Base-by-base conservation (phyloP, 1,284 basidiomycete genomes). In the Fistulina hepatica region DNA sequence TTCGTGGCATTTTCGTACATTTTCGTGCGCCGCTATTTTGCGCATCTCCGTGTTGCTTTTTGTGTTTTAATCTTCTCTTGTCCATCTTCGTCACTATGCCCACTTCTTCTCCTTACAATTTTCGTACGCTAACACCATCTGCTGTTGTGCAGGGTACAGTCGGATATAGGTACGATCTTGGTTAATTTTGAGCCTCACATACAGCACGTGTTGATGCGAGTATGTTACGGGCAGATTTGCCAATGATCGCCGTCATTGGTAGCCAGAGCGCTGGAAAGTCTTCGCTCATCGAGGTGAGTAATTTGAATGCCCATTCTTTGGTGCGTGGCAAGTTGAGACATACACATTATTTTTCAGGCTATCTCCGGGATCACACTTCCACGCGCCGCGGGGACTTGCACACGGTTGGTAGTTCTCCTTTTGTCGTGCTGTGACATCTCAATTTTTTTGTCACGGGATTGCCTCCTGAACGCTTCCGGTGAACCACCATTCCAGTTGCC, bases 231-330 rank as follows among this genome's bases (percentile, higher is more conserved):
- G n/a, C n/a, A 31, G 77, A 82, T 48, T 57, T 83, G 0, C 81
- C 81, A 0, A 65, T 71, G 46, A 80, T 83, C 12, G 77, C 73
- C 0, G 81, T 78, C 32, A 68, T 81, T 7, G 78, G 78, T 0
- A 66, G 61, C 6, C 78, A 81, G 45, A 78, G 73, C 33, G 74
- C 76, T 0, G 82, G 81, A 0, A 85, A 85, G 46, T 81, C 77
- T 0, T 81, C 78, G 0, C 60, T 84, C 2, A 81, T 85, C 11
- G 81, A 85, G 47, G n/a, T n/a, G n/a, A n/a, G n/a, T n/a, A n/a
- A n/a, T n/a, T n/a, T n/a, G n/a, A n/a, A n/a, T n/a, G n/a, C n/a
- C n/a, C n/a, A n/a, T n/a, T n/a, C n/a, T n/a, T n/a, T n/a, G n/a
- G n/a, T n/a, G n/a, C n/a, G n/a, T n/a, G n/a, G n/a, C n/a, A n/a